A percentile compares a stretch with the other conserved stretches of the same genome.
Conservation (phyloP, 2,329 filamentous ascomycete genomes). For the Clonostachys rhizophaga region DNA sequence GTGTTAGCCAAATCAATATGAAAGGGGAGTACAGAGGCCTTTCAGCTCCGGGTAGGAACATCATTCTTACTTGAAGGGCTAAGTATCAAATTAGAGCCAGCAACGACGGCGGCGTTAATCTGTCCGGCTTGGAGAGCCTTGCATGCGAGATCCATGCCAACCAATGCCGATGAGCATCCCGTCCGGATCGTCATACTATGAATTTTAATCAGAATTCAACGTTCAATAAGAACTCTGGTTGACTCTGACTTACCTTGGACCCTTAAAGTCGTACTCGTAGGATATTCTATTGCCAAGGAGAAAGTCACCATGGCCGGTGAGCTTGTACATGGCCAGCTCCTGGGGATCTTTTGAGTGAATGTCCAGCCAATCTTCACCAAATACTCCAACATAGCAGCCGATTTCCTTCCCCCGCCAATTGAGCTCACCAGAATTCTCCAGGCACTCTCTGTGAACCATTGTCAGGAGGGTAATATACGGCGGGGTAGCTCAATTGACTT, state of each 20-base stretch:
- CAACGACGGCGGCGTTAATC: not conserved
- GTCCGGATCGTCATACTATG: conserved; percentile 1
- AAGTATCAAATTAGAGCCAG: not conserved
- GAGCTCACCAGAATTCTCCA: conserved; percentile 19
- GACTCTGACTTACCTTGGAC: not conserved
- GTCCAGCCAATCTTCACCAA: conserved; percentile 21
- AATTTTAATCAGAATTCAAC: too few relatives aligned
- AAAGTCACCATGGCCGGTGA: conserved; percentile 1
- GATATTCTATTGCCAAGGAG: not conserved
- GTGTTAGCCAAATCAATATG: too few relatives aligned
- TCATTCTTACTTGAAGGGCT: conserved; percentile 1
- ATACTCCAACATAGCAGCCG: conserved; percentile 25
- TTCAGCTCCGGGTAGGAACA: conserved; percentile 6
- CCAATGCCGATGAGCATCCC: conserved; percentile 1
- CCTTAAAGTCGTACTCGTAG: not conserved
- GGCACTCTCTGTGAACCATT: conserved; percentile 25
- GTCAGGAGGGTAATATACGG: too few relatives aligned
- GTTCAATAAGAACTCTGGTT: too few relatives aligned
- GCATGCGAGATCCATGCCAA: conserved; percentile 1
- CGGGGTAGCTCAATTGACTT: too few relatives aligned
- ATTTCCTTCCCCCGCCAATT: conserved; percentile 16
- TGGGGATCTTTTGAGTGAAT: conserved; percentile 13
- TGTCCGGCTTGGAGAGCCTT: not conserved
- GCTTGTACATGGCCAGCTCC: conserved; percentile 8
- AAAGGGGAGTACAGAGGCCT: too few relatives aligned